These are phyloP conservation scores for Lactifluus pinguis DNA, from an alignment of 768 basidiomycete species.

Conservation along the genomic window DNA sequence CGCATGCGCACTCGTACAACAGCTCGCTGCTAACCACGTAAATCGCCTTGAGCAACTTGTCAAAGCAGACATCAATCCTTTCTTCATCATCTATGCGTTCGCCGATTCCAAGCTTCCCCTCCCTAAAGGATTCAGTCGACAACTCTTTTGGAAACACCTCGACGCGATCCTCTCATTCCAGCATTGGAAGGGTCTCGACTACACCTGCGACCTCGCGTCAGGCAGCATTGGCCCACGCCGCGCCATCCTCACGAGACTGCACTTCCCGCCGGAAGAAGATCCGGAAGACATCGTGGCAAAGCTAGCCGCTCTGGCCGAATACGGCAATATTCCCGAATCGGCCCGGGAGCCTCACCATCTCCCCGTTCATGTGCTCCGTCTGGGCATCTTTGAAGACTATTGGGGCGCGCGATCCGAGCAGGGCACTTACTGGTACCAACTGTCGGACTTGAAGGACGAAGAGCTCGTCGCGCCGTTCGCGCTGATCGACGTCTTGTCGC, in stretches of 20 bases:
- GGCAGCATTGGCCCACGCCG: not conserved
- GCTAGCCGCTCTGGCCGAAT: not conserved
- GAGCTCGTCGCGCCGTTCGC: not conserved
- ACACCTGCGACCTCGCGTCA: not conserved
- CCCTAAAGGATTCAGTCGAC: not conserved
- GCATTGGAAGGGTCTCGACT: not conserved
- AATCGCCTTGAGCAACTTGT: not conserved
- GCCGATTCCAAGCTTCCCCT: not conserved
- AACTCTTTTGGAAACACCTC: constrained; percentile 5
- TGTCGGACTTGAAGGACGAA: not conserved
- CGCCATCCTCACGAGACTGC: not conserved
- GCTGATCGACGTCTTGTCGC: constrained; percentile 2
- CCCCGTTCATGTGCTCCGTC: not conserved
- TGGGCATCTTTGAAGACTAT: not conserved
- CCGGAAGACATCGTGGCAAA: not conserved
- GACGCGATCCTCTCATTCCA: not conserved
- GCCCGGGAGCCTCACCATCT: not conserved
- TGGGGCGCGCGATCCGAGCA: not conserved
- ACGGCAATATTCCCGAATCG: not conserved
- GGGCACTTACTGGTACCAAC: not conserved
- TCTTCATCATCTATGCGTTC: constrained; percentile 10
- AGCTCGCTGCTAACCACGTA: not conserved
- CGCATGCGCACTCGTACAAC: not conserved
- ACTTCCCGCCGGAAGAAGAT: not conserved
- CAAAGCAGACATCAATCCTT: not conserved